These are phyloP conservation scores for Theobroma grandiflorum DNA, from an alignment of 441 rosid species.

Conservation along the genomic window DNA sequence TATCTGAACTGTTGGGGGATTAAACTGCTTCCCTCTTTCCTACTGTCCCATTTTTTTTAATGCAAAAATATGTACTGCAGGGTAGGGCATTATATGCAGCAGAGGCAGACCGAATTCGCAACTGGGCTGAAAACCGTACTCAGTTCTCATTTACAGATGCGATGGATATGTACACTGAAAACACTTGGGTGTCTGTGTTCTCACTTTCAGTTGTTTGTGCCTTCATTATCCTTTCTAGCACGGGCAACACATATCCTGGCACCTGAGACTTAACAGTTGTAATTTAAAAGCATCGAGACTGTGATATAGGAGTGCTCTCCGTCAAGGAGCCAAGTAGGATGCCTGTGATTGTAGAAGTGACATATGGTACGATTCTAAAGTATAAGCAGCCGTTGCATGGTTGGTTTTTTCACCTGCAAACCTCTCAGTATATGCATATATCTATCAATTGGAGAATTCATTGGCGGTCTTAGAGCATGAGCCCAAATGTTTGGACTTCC, in stretches of 20 bases:
- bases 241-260: conserved; percentile 65
- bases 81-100: conserved; percentile 93
- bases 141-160: conserved; percentile 86
- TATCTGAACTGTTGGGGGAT: neutral
- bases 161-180: conserved; percentile 94
- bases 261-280: conserved; percentile 37
- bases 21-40: neutral
- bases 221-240: conserved; percentile 86
- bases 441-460: conserved; percentile 7
- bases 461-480: conserved; percentile 14
- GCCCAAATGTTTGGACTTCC: neutral
- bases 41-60: neutral
- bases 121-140: conserved; percentile 93
- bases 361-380: neutral
- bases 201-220: conserved; percentile 92
- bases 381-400: neutral
- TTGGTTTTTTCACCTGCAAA: conserved; percentile 11
- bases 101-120: conserved; percentile 83
- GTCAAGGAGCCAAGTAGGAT: neutral
- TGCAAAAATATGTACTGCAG: conserved; percentile 39
- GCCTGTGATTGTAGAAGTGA: neutral
- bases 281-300: neutral
- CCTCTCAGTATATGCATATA: conserved; percentile 2
- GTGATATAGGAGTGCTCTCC: neutral
- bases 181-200: conserved; percentile 92